Evolutionary conservation across 2,329 filamentous ascomycete species (phyloP).

Genomic region (Penicillium hordei): DNA sequence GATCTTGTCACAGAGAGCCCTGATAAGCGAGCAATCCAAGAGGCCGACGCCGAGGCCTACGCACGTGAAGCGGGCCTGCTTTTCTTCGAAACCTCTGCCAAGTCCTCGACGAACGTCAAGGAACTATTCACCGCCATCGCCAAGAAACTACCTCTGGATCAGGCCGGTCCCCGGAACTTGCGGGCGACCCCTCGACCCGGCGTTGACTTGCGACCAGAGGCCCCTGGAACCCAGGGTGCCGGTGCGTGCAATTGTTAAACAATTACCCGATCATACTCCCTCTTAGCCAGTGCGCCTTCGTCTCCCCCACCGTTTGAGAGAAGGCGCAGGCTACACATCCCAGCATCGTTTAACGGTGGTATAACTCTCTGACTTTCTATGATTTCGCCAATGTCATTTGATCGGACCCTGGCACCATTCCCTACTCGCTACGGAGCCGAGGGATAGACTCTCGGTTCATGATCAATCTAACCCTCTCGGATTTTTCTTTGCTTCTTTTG

Average conservation of each 20-base stretch:
- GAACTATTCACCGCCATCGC: conserved; percentile 97
- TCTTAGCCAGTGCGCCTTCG: neutral
- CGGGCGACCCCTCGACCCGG: conserved; percentile 63
- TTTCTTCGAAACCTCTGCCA: conserved; percentile 98
- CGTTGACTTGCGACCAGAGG: conserved; percentile 66
- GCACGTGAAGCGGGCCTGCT: conserved; percentile 88
- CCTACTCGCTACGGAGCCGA: conserved; percentile 11
- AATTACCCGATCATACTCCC: neutral
- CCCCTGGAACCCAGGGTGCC: conserved; percentile 59
- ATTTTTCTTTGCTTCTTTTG: conserved; percentile 23
- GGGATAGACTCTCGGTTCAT: conserved; percentile 16
- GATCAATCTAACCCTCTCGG: conserved; percentile 18
- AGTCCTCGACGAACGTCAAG: conserved; percentile 92
- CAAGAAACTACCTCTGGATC: conserved; percentile 94
- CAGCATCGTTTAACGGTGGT: conserved; percentile 6
- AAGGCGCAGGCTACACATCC: neutral
- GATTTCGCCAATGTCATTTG: conserved; percentile 8
- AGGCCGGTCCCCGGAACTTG: conserved; percentile 86
- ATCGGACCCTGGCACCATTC: conserved; percentile 1
- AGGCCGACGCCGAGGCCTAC: conserved; percentile 91
- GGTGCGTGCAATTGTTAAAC: conserved; percentile 64
- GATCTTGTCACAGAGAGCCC: conserved; percentile 93
- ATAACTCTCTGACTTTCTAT: conserved; percentile 12
- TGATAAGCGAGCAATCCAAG: conserved; percentile 88
- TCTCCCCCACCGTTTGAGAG: neutral